phyloP scores from a whole-genome alignment of 768 basidiomycete species.

The Dacryopinax spathularia region DNA sequence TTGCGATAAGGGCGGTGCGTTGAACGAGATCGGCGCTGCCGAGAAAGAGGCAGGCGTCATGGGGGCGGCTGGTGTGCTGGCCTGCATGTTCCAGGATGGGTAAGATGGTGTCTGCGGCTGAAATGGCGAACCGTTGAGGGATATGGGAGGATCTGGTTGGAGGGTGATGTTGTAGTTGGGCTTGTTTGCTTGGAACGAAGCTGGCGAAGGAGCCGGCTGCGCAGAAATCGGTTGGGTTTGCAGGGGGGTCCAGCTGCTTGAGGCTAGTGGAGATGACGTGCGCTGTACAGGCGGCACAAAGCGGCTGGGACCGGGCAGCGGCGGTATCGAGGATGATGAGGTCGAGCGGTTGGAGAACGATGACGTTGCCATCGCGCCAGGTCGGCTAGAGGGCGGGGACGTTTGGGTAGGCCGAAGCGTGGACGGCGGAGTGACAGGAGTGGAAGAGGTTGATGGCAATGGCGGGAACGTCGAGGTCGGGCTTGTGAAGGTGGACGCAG shows the following conservation, averaged over 20 bases:
- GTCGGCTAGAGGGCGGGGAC: neutral
- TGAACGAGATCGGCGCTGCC: neutral
- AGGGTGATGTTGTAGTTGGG: slow-evolving; percentile 15
- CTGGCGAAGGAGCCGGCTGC: slow-evolving; percentile 14
- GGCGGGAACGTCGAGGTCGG: neutral
- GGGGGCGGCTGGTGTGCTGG: slow-evolving; percentile 16
- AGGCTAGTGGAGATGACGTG: slow-evolving; percentile 25
- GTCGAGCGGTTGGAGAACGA: neutral
- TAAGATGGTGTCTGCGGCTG: slow-evolving; percentile 15
- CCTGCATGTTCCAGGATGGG: slow-evolving; percentile 45
- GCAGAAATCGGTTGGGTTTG: slow-evolving; percentile 28
- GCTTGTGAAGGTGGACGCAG: neutral
- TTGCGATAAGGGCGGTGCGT: slow-evolving; percentile 4
- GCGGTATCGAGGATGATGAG: slow-evolving; percentile 8
- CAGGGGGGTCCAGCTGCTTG: slow-evolving; percentile 24
- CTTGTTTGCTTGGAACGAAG: slow-evolving; percentile 9
- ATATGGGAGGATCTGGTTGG: slow-evolving; percentile 28
- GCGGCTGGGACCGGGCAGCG: slow-evolving; percentile 15
- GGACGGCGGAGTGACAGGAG: neutral
- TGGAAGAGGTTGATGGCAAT: slow-evolving; percentile 6
- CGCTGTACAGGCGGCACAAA: slow-evolving; percentile 10
- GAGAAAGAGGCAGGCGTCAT: slow-evolving; percentile 14
- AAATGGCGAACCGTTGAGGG: slow-evolving; percentile 22
- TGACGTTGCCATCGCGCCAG: neutral
- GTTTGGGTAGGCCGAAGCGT: neutral